Base-by-base conservation (phyloP, 225 moss, liverwort and hornwort species). In the Neckera pumila region DNA sequence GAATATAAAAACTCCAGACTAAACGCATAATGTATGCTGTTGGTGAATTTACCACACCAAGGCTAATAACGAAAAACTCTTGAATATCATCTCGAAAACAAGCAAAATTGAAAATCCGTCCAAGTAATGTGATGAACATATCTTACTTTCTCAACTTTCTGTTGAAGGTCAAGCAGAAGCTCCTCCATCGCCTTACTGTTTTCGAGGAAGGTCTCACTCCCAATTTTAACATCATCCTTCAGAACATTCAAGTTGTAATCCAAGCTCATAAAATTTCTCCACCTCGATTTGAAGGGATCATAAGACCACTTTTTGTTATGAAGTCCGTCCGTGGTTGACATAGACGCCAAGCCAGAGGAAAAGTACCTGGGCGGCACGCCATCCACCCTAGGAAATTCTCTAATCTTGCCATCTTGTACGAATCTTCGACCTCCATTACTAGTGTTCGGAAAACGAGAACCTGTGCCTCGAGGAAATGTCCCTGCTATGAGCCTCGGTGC, bases 201-300 rank as follows among this genome's bases (percentile, higher is more conserved):
- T 74, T 91, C 89, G 79, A 92, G 76, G 80, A 94, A 98, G 71
- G 87, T 80, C 84, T 90, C 92, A 90, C 95, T 95, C 57, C 91
- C 85, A 40, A 88, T 90, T 89, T 94, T 93, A 43, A 96, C 89
- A 86, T 88, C 85, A 63, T 95, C 90, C 88, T 94, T 95, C 28
- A 98, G 91, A 79, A 98, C 83, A 87, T 97, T 98, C 86, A 96
- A 81, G 49, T 91, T 92, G 73, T 93, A 84, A 90, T 98, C 98
- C 90, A 96, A 87, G 80, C 96, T 96, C 92, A 94, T 95, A 59
- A 98, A 96, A 83, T 89, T 85, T 86, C 97, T 92, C 84, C 88
- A 30, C 53, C 80, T 87, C 83, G 82, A 74, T 76, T 83, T 58
- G 83, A 86, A 90, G 94, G 76, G 85, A 81, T 51, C 76, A 83